Evolutionary conservation across 768 basidiomycete genomes (phyloP).

Genomic region (Lactarius trivialis): DNA sequence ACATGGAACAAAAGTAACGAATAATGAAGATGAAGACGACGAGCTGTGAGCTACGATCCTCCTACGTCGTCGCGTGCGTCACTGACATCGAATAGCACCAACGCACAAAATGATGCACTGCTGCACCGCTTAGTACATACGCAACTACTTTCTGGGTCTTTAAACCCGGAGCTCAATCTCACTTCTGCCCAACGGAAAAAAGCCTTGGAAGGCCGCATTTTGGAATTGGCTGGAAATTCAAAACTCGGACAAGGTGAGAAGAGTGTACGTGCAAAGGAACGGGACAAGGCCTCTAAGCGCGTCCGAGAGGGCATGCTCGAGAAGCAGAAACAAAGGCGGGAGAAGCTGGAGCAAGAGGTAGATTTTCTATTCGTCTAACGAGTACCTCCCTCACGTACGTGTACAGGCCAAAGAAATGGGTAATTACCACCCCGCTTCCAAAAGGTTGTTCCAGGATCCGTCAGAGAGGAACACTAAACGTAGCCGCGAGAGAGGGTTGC

Average conservation of each 20-base stretch:
- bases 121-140: conserved; percentile 79
- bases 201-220: conserved; percentile 68
- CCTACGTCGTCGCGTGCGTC: not conserved
- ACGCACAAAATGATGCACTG: conserved; percentile 68
- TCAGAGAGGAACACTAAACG: conserved; percentile 27
- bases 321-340: conserved; percentile 53
- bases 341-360: conserved; percentile 64
- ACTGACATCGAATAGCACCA: conserved; percentile 44
- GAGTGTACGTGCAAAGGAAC: conserved; percentile 51
- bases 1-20: conserved; percentile 23
- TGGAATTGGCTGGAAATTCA: conserved; percentile 62
- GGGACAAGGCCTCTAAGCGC: conserved; percentile 61
- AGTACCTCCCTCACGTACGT: not conserved
- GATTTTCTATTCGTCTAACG: not conserved
- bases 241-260: conserved; percentile 74
- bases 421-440: conserved; percentile 77
- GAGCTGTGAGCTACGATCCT: conserved; percentile 39
- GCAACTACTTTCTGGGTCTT: conserved; percentile 66
- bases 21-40: conserved; percentile 43
- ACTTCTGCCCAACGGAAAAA: conserved; percentile 63
- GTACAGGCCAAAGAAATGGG: conserved; percentile 73
- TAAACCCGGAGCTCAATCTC: conserved; percentile 53
- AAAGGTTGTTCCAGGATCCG: conserved; percentile 52
- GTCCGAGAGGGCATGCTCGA: conserved; percentile 62
- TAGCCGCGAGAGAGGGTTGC: conserved; percentile 58